Evolutionary conservation across 441 rosid species (phyloP).

Genomic region (Bocquillonia castaneifolia): DNA sequence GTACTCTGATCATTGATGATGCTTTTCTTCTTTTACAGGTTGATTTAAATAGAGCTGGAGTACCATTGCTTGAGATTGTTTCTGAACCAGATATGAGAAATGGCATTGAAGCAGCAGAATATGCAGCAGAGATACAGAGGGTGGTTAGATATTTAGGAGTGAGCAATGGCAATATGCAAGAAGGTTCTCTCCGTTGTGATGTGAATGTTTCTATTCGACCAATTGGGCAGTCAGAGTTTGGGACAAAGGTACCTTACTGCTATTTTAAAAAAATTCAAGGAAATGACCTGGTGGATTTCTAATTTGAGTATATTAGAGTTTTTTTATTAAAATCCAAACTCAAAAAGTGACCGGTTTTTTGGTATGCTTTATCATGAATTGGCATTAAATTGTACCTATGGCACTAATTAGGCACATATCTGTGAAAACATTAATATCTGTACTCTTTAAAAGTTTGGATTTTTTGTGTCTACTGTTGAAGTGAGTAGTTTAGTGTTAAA

Average conservation of each 20-base stretch:
- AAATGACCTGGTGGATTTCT: constrained; percentile 15
- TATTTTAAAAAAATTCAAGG: background rate
- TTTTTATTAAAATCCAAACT: constrained; percentile 1
- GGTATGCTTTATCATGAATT: background rate
- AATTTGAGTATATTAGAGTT: constrained; percentile 9
- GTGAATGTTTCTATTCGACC: constrained; percentile 91
- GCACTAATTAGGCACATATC: background rate
- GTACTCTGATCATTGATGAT: constrained; percentile 15
- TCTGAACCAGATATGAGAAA: constrained; percentile 97
- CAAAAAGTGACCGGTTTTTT: background rate
- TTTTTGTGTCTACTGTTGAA: background rate
- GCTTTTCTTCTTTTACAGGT: constrained; percentile 44
- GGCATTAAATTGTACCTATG: background rate
- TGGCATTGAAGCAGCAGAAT: constrained; percentile 90
- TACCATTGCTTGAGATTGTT: constrained; percentile 91
- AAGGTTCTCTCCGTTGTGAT: constrained; percentile 92
- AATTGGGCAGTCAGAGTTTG: constrained; percentile 65
- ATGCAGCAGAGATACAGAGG: constrained; percentile 80
- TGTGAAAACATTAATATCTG: background rate
- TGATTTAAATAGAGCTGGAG: constrained; percentile 95
- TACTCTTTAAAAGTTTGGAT: background rate
- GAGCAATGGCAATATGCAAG: constrained; percentile 94
- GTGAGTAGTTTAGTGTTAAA: background rate
- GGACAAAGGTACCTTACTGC: constrained; percentile 62
- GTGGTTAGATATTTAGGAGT: constrained; percentile 78